phyloP scores from a whole-genome alignment of 805 yeast genomes.

The Sugiyamaella boreocaroliniensis region DNA sequence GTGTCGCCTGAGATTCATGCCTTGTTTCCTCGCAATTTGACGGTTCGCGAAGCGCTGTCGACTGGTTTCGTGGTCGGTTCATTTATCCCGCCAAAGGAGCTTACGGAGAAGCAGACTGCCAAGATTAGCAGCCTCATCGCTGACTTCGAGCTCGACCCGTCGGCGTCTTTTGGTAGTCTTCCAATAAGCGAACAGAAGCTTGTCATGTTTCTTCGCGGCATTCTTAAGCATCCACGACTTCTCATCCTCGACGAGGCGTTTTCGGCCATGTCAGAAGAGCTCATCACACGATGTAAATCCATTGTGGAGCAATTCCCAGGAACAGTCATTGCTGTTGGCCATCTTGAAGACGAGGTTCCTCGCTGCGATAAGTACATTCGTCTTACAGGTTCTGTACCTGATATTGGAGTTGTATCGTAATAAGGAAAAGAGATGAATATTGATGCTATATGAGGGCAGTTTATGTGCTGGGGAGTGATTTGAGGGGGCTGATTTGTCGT shows the following conservation, averaged over 20 bases:
- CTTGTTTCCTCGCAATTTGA: constrained; percentile 56
- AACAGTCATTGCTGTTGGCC: constrained; percentile 75
- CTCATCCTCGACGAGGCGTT: constrained; percentile 88
- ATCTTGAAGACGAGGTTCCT: constrained; percentile 75
- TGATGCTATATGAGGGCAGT: no score
- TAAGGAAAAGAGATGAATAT: background rate
- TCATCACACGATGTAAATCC: constrained; percentile 49
- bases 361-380: constrained; percentile 48
- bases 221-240: constrained; percentile 70
- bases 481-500: no score
- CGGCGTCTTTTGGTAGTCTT: constrained; percentile 45
- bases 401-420: constrained; percentile 1
- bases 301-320: constrained; percentile 47
- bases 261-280: constrained; percentile 74
- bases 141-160: constrained; percentile 41
- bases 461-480: no score
- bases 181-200: constrained; percentile 72
- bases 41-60: constrained; percentile 51
- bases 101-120: constrained; percentile 34
- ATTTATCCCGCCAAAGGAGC: constrained; percentile 42
- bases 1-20: constrained; percentile 92
- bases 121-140: constrained; percentile 42
- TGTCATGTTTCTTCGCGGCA: constrained; percentile 65
- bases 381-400: constrained; percentile 19
- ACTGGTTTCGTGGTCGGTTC: constrained; percentile 75